Evolutionary conservation across 768 basidiomycete genomes (phyloP), one percentile per base, ranked within the genome.

Genomic region (Imleria badia): DNA sequence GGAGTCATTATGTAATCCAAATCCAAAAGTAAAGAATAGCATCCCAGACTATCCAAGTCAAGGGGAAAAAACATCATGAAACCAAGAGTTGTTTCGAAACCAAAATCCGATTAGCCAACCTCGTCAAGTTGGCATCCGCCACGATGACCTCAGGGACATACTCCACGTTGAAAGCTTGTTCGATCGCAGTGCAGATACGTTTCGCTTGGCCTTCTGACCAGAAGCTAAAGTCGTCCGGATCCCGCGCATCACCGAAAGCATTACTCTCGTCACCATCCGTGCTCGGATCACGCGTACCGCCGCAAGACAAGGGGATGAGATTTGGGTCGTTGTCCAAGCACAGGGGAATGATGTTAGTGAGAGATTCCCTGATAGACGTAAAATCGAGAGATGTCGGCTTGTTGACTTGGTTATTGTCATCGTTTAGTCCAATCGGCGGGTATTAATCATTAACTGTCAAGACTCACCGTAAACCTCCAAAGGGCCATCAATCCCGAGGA

Each of bases 221-320:
- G 75, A 99, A 94, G 43, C 83, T 81, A 71, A 99, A 98, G 73
- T 98, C 95, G 65, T 98, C 95, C 2, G 86, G 84, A 64, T 95
- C 91, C 42, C 78, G 83, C 34, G 73, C 72, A 39, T 80, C 77
- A 15, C 71, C 67, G 23, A 49, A 22, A n/a, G 23, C 23, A 14
- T 43, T 14, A 6, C 42, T 45, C 38, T 60, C 62, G 15, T 54
- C 57, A 10, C 38, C 36, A n/a, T 55, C 61, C 40, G 19, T 31
- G 23, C 23, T 51, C 35, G 60, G 35, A 35, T 73, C 69, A 17
- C 56, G 52, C 3, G 63, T 66, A 22, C 72, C 65, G 60, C 79
- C 81, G 68, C 87, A 86, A 26, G 83, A 88, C 33, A 81, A 51
- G 2, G 94, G 94, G 33, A 95, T 79, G 59, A 96, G 76, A 8